These are phyloP conservation scores for Cichorium intybus DNA, from an alignment of 140 eudicot genomes.

Conservation along the genomic window DNA sequence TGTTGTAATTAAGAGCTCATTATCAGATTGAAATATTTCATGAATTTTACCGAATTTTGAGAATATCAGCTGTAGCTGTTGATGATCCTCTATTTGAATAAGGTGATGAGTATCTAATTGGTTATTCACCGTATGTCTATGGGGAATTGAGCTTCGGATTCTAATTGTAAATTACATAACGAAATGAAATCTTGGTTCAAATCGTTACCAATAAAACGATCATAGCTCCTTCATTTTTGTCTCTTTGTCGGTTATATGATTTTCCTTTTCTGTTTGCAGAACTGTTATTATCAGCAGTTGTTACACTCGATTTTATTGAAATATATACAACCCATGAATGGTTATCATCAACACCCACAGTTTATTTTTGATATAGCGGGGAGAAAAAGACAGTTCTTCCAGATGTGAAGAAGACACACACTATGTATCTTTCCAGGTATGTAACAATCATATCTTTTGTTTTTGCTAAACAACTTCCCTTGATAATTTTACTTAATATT, in stretches of 20 bases:
- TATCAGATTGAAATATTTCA: not conserved
- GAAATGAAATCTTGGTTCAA: slow-evolving; percentile 2
- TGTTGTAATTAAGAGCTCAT: not conserved
- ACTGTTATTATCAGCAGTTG: slow-evolving; percentile 54
- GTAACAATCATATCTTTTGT: not conserved
- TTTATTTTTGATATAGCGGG: slow-evolving; percentile 64
- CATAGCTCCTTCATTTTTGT: not conserved
- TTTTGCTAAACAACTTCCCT: not conserved
- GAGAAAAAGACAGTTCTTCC: slow-evolving; percentile 66
- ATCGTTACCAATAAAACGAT: not conserved
- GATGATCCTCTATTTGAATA: not conserved
- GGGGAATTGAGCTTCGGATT: slow-evolving; percentile 1
- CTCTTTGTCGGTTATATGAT: slow-evolving; percentile 10
- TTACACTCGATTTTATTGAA: slow-evolving; percentile 70
- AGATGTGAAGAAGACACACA: slow-evolving; percentile 64
- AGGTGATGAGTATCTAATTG: slow-evolving; percentile 1
- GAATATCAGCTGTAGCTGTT: not conserved
- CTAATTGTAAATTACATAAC: not conserved
- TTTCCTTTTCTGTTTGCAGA: slow-evolving; percentile 38
- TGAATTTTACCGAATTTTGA: not conserved
- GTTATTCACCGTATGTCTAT: not conserved
- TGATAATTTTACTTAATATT: not conserved
- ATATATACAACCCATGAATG: slow-evolving; percentile 66
- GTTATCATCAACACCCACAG: slow-evolving; percentile 45
- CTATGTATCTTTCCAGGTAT: slow-evolving; percentile 79